Percentiles rank a stretch among this genome's conserved stretches.
Evolutionary conservation across 2,329 filamentous ascomycete genomes (phyloP).

Genomic region (Teratosphaeria viscida): DNA sequence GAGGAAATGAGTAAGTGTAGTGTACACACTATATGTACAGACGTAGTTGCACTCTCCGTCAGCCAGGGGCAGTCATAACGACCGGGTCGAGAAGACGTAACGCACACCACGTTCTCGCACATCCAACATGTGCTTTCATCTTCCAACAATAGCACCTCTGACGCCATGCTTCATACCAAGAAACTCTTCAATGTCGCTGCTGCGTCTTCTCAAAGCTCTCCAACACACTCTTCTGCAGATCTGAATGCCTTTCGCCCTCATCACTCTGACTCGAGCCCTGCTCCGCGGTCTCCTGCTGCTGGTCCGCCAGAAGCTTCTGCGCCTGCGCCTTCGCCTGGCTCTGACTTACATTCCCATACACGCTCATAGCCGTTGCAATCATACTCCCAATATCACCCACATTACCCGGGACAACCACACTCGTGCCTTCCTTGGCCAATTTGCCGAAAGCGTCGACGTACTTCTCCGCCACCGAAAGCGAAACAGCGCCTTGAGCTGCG

Average conservation of each 20-base stretch:
- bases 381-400: conserved; percentile 92
- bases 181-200: conserved; percentile 19
- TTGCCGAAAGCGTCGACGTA: conserved; percentile 93
- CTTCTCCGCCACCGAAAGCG: conserved; percentile 86
- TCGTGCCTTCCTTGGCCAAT: conserved; percentile 88
- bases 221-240: conserved; percentile 29
- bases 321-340: conserved; percentile 52
- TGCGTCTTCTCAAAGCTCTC: conserved; percentile 30
- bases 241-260: conserved; percentile 12
- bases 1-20: background rate
- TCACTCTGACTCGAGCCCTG: conserved; percentile 1
- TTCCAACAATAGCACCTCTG: background rate
- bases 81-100: background rate
- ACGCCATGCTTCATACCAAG: conserved; percentile 1
- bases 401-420: conserved; percentile 90
- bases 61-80: background rate
- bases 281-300: background rate
- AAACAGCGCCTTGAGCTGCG: conserved; percentile 72
- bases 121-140: background rate
- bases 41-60: background rate
- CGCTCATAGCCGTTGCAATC: conserved; percentile 91
- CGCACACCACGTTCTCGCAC: background rate
- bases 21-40: background rate
- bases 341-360: conserved; percentile 90
- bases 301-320: conserved; percentile 6